These are phyloP conservation scores for Schoenoplectus tabernaemontani DNA, from an alignment of 202 grass and related monocot genomes.

Conservation along the genomic window DNA sequence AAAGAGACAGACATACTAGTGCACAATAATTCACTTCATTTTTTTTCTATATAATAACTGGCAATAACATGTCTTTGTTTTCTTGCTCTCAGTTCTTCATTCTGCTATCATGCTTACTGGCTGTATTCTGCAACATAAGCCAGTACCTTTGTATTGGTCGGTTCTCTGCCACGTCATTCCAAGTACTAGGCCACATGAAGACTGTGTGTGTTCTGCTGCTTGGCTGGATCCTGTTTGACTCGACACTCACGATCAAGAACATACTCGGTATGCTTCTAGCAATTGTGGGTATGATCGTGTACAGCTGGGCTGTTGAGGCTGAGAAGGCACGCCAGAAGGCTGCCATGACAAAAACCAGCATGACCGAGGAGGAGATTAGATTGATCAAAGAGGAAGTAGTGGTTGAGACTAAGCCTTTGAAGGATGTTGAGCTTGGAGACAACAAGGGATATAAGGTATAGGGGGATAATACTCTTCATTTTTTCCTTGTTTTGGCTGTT, in stretches of 20 bases:
- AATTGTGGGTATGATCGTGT: slow-evolving; percentile 36
- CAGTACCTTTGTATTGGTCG: slow-evolving; percentile 46
- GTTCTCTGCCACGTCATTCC: slow-evolving; percentile 70
- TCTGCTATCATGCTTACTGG: slow-evolving; percentile 30
- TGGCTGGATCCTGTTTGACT: slow-evolving; percentile 43
- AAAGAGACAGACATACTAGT: neutral
- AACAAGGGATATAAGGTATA: slow-evolving; percentile 17
- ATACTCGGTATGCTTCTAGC: slow-evolving; percentile 39
- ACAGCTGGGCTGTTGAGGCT: slow-evolving; percentile 37
- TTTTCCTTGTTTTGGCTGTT: neutral
- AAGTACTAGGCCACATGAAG: slow-evolving; percentile 93
- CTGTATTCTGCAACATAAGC: slow-evolving; percentile 44
- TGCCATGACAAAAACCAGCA: slow-evolving; percentile 29
- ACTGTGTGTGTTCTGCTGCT: slow-evolving; percentile 37
- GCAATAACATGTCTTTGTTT: neutral
- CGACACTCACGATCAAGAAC: slow-evolving; percentile 28
- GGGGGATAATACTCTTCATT: neutral
- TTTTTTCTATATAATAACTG: neutral
- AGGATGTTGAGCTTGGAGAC: slow-evolving; percentile 37
- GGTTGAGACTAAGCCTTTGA: slow-evolving; percentile 17
- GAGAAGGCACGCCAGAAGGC: slow-evolving; percentile 27
- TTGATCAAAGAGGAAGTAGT: slow-evolving; percentile 27
- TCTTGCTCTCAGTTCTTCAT: slow-evolving; percentile 29
- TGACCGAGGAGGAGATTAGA: slow-evolving; percentile 38
- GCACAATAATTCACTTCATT: neutral